Conservation (phyloP, 768 basidiomycete species). For the Zangia roseola region DNA sequence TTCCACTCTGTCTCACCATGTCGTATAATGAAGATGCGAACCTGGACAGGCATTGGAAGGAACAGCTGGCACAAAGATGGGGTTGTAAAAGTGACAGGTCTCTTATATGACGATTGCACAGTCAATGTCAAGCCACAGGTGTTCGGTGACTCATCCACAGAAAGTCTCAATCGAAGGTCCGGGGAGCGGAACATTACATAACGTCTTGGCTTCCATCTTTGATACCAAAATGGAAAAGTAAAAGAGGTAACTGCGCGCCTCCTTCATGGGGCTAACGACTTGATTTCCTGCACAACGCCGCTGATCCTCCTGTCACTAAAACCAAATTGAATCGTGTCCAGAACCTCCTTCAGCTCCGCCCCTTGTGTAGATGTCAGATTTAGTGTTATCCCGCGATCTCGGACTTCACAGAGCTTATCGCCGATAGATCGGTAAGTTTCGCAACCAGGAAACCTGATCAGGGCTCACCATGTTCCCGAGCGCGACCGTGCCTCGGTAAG, state of each 20-base stretch:
- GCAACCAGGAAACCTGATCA: background rate
- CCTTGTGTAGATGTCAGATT: constrained; percentile 36
- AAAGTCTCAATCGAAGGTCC: too few relatives aligned
- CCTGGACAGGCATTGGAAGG: constrained; percentile 30
- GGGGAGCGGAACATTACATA: too few relatives aligned
- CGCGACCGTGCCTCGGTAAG: constrained; percentile 68
- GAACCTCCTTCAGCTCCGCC: constrained; percentile 39
- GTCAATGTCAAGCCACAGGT: too few relatives aligned
- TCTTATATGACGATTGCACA: too few relatives aligned
- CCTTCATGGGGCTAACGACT: constrained; percentile 32
- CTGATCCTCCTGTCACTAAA: constrained; percentile 63
- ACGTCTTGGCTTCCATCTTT: too few relatives aligned
- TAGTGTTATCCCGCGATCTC: constrained; percentile 35
- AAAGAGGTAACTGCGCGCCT: too few relatives aligned
- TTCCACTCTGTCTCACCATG: constrained; percentile 82
- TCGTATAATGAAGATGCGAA: constrained; percentile 63
- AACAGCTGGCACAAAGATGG: background rate
- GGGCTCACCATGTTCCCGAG: constrained; percentile 70
- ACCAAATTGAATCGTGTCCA: constrained; percentile 39
- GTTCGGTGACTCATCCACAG: too few relatives aligned
- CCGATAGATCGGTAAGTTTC: background rate
- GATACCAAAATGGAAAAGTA: too few relatives aligned
- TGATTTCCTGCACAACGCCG: constrained; percentile 50
- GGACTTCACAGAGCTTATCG: constrained; percentile 49
- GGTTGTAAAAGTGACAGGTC: background rate